These are phyloP conservation scores for Tuber brumale DNA, from an alignment of 495 filamentous ascomycete species.

Conservation along the genomic window DNA sequence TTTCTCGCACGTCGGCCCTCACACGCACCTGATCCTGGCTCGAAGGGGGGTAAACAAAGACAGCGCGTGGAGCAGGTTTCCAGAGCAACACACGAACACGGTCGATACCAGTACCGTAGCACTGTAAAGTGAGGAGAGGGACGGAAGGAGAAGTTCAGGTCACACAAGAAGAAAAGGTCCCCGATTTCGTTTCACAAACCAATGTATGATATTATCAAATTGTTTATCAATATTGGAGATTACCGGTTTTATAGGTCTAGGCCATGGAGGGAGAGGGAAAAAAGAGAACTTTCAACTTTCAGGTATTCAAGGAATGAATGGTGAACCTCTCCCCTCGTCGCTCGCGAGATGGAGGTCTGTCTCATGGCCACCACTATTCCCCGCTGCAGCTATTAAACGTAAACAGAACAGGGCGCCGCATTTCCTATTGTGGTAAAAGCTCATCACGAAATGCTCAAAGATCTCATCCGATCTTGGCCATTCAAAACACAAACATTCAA, in stretches of 20 bases:
- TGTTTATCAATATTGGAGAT: not conserved
- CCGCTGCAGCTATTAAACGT: not conserved
- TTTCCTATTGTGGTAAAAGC: not conserved
- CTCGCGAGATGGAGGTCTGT: not conserved
- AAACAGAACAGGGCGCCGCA: not conserved
- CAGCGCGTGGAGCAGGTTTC: constrained; percentile 32
- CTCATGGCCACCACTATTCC: not conserved
- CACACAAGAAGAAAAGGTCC: not conserved
- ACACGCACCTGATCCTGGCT: constrained; percentile 31
- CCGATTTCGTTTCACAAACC: not conserved
- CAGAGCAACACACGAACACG: constrained; percentile 36
- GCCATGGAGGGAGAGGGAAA: not conserved
- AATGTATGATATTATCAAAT: not conserved
- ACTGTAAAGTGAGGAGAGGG: not conserved
- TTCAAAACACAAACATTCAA: not conserved
- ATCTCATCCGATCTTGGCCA: not conserved
- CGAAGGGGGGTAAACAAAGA: constrained; percentile 25
- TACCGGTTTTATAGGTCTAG: not conserved
- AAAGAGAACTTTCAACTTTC: not conserved
- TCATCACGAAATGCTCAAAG: not conserved
- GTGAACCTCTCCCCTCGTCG: not conserved
- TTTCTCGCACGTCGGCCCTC: not conserved
- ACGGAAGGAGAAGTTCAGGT: not conserved
- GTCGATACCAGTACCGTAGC: not conserved
- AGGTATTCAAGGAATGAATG: not conserved